phyloP scores from a whole-genome alignment of 2,329 filamentous ascomycete genomes.

The Alternaria novae-zelandiae region DNA sequence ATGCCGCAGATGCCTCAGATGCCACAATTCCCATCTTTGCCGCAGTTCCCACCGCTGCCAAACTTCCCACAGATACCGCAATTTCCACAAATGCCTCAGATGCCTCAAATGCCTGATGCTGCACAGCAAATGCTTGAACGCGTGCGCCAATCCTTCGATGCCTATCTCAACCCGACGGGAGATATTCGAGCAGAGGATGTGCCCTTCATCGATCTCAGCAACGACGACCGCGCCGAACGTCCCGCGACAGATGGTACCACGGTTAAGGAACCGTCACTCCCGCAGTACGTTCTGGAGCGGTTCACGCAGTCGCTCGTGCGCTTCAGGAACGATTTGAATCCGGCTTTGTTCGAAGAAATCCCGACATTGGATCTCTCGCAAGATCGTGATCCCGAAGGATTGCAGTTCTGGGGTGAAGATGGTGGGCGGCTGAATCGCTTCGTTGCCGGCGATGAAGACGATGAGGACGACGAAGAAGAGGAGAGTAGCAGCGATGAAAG shows the following conservation, averaged over 20 bases:
- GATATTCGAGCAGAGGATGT: constrained; percentile 42
- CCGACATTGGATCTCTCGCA: constrained; percentile 36
- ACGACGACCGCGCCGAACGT: constrained; percentile 42
- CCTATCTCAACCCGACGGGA: constrained; percentile 52
- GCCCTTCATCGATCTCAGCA: constrained; percentile 47
- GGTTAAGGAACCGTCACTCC: constrained; percentile 48
- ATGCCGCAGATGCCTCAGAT: constrained; percentile 42
- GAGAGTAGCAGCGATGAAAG: constrained; percentile 46
- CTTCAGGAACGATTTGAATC: constrained; percentile 54
- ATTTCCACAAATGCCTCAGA: constrained; percentile 33
- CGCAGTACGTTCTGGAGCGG: constrained; percentile 55
- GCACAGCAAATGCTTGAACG: constrained; percentile 46
- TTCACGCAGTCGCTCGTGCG: constrained; percentile 54
- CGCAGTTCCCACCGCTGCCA: constrained; percentile 41
- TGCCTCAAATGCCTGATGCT: constrained; percentile 38
- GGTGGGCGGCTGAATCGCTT: constrained; percentile 30
- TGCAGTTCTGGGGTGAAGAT: constrained; percentile 45
- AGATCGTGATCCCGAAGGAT: constrained; percentile 36
- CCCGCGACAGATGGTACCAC: constrained; percentile 45
- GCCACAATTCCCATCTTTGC: constrained; percentile 39
- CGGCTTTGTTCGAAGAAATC: constrained; percentile 42
- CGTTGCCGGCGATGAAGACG: constrained; percentile 33
- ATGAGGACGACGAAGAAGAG: constrained; percentile 40
- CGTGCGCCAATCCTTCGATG: constrained; percentile 49
- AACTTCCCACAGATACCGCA: constrained; percentile 36